Conservation (phyloP, 148 eudicot species). For the Silene latifolia region DNA sequence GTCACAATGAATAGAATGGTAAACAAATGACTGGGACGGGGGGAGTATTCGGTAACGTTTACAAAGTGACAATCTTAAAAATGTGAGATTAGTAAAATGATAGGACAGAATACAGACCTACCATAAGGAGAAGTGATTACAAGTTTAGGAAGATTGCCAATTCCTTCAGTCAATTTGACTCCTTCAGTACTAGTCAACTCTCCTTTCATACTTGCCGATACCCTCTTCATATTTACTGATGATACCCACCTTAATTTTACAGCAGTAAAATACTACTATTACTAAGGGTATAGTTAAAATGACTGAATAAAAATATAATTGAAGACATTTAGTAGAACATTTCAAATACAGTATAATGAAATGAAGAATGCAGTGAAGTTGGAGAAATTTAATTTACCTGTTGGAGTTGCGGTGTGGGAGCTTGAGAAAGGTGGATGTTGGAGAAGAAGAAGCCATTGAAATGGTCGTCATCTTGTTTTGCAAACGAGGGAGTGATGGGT, state of each 20-base stretch:
- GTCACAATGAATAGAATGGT: too few species aligned
- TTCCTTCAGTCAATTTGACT: constrained; percentile 51
- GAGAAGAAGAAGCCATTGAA: constrained; percentile 28
- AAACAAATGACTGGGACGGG: not conserved
- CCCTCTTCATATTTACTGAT: constrained; percentile 45
- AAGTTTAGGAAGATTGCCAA: constrained; percentile 78
- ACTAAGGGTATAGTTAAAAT: not conserved
- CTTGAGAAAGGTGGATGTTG: constrained; percentile 26
- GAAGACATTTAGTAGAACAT: too few species aligned
- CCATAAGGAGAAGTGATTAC: constrained; percentile 68
- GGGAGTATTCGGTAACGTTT: not conserved
- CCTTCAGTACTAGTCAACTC: constrained; percentile 33
- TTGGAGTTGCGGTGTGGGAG: constrained; percentile 35
- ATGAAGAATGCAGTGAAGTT: not conserved
- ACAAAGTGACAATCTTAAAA: not conserved
- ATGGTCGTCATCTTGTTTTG: constrained; percentile 24
- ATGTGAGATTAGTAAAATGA: not conserved
- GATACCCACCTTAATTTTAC: constrained; percentile 18
- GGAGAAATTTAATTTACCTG: constrained; percentile 30
- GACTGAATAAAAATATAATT: too few species aligned
- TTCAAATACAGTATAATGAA: too few species aligned
- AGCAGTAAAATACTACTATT: not conserved
- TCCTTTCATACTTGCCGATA: constrained; percentile 45
- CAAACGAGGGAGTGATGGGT: not conserved
- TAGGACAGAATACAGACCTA: constrained; percentile 35